These are phyloP conservation scores for Ilex aquifolium DNA, from an alignment of 257 asterid species.

Conservation along the genomic window DNA sequence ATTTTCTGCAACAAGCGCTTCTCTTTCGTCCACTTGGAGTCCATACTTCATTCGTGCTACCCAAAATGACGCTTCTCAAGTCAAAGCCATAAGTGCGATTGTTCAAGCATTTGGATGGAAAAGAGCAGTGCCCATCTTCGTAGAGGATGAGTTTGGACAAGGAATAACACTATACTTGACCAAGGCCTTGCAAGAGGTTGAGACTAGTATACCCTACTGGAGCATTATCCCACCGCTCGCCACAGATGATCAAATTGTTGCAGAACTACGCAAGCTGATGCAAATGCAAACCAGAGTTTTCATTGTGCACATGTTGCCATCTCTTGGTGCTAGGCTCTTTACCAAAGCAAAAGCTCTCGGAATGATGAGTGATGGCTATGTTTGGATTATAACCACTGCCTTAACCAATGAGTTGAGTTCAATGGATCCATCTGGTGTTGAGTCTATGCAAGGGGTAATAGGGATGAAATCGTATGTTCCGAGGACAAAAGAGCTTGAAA, in stretches of 20 bases:
- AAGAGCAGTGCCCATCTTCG: slow-evolving; percentile 14
- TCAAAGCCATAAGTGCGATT: slow-evolving; percentile 9
- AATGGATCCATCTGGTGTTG: neutral
- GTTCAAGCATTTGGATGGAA: slow-evolving; percentile 18
- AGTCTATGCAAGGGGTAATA: slow-evolving; percentile 14
- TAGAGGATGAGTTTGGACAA: neutral
- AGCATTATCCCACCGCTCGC: slow-evolving; percentile 6
- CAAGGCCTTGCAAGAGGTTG: neutral
- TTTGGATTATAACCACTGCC: slow-evolving; percentile 16
- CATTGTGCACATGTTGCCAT: slow-evolving; percentile 12
- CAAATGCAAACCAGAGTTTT: slow-evolving; percentile 16
- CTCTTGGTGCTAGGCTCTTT: slow-evolving; percentile 14
- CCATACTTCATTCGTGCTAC: slow-evolving; percentile 4
- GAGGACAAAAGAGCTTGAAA: slow-evolving; percentile 7
- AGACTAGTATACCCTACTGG: slow-evolving; percentile 12
- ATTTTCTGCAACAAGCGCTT: too few species aligned
- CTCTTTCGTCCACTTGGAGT: slow-evolving; percentile 6
- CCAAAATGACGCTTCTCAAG: slow-evolving; percentile 8
- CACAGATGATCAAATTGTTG: too few species aligned
- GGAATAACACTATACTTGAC: slow-evolving; percentile 5
- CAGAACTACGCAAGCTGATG: too few species aligned
- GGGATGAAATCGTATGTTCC: slow-evolving; percentile 11
- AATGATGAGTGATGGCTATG: too few species aligned
- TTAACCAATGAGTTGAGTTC: slow-evolving; percentile 1
- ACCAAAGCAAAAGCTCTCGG: neutral